Conservation (phyloP, 768 basidiomycete genomes). For the Filobasidium wieringae region DNA sequence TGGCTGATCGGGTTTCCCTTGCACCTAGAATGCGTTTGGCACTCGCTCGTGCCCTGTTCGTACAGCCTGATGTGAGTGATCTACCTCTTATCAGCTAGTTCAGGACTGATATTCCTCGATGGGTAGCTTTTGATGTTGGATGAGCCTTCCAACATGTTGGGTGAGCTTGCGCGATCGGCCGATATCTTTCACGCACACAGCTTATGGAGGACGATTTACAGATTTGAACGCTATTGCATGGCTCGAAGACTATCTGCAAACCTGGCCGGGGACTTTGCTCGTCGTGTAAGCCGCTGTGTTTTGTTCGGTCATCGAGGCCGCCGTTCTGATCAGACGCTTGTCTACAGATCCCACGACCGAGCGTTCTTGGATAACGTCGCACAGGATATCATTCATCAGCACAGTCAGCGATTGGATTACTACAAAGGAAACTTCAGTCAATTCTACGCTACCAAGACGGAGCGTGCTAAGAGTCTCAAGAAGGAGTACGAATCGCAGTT, state of each 20-base stretch:
- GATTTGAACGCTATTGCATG: conserved; percentile 94
- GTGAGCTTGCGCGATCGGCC: conserved; percentile 26
- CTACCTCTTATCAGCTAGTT: not conserved
- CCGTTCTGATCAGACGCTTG: not conserved
- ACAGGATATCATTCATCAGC: conserved; percentile 92
- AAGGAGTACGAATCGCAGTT: conserved; percentile 96
- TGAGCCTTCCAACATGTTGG: conserved; percentile 91
- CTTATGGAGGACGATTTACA: conserved; percentile 2
- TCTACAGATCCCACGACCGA: conserved; percentile 78
- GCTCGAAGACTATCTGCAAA: conserved; percentile 94
- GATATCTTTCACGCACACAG: not conserved
- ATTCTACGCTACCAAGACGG: conserved; percentile 97
- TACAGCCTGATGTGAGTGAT: conserved; percentile 51
- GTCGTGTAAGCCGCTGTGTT: conserved; percentile 58
- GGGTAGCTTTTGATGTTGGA: conserved; percentile 72
- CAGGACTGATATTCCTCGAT: conserved; percentile 37
- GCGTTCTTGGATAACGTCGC: conserved; percentile 94
- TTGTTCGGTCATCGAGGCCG: not conserved
- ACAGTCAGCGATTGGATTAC: conserved; percentile 83
- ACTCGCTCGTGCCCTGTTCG: conserved; percentile 86
- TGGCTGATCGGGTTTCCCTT: not conserved
- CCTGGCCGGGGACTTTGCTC: conserved; percentile 80
- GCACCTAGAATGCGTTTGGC: conserved; percentile 80
- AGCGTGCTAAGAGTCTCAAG: conserved; percentile 71
- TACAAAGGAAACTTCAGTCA: conserved; percentile 99